Base-by-base conservation (phyloP, 2,329 filamentous ascomycete species). In the Ophiosphaerella herpotricha region DNA sequence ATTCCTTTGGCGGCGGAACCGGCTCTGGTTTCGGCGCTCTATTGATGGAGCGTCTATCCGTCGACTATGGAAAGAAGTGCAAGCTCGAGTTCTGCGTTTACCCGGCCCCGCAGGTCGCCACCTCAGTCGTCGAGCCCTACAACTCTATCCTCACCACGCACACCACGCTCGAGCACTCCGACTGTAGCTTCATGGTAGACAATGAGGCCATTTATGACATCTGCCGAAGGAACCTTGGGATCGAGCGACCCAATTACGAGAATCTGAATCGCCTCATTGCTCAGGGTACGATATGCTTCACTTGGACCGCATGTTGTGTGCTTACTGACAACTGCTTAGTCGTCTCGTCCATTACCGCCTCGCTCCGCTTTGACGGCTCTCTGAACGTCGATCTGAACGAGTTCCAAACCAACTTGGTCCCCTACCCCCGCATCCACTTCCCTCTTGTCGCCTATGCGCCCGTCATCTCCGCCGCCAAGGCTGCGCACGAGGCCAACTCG, bases 401-500 rank as follows among this genome's bases (percentile, higher is more conserved):
- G 77, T 89, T 89, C 81, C 86, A 89, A 80, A 89, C 86, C 73
- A 89, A 89, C 78, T 71, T 89, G 75, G 86, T 89, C 44, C 86
- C 86, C 21, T 89, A 87, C 74, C 86, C 86, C 32, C 85, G 86
- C 72, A 89, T 89, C 60, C 86, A 89, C 79, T 89, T 88, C 75
- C 86, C 86, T 44, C 76, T 89, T 39, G 87, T 89, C 77, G 86
- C 83, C 78, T 89, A 89, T 69, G 85, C 86, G 8, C 86, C 86
- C 29, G 86, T 89, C 62, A 80, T 89, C 58, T 88, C 85, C 16
- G 84, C 85, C 51, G 80, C 83, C 78, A 90, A 89, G 83, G 90
- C 88, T 75, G 84, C 86, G 39, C 90, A 94, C 71, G 90, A 94
- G 80, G 90, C 88, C 80, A 92, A 92, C 85, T 90, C 90, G 81